Base-by-base conservation (phyloP, 139 green algal species). In the Coelastrella sp. region DNA sequence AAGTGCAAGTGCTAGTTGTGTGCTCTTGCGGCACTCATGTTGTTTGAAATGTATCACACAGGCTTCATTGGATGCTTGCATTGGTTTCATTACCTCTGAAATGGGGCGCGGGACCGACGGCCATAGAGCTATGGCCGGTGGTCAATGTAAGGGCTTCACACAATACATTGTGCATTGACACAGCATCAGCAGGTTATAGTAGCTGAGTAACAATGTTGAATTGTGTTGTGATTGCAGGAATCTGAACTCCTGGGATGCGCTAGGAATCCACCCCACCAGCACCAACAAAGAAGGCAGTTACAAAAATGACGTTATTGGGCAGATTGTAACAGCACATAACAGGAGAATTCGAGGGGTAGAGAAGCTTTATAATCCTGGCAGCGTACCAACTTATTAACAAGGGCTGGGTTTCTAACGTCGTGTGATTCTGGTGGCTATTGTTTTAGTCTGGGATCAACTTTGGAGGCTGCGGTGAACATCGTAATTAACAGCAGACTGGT, bases 281-380 rank as follows among this genome's bases (percentile, higher is more conserved):
- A 95, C 90, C 76, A 93, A 73, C 32, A 88, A 85, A 13, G 89
- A 90, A 57, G 93, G 93, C 47, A 92, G 74, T 57, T 95, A 94
- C 80, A 75, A 81, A 3, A 88, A 93, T 85, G 54, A 74, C 3
- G 17, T 54, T 2, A 76, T 87, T 54, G 56, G 74, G 3, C 75
- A 56, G 0, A 92, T 87, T 22, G 92, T 95, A 20, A 88, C 78
- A 22, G 47, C 13, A 6, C 91, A 95, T 88, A 95, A 95, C 91
- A 61, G 82, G 73, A 8, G 47, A 5, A 76, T 22, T 6, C 54
- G 68, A 6, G 17, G 17, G 16, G 17, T 17, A 47, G 14, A n/a
- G 17, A 17, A 6, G 14, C n/a, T 32, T 32, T 76, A 32, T 6
- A 76, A 76, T 17, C 68, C 68, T 23, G 68, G 68, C 68, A 76